A percentile compares a stretch with the other conserved stretches of the same genome.
Evolutionary conservation across 2,329 filamentous ascomycete genomes (phyloP).

Genomic region (Mycosphaerella arachidis): DNA sequence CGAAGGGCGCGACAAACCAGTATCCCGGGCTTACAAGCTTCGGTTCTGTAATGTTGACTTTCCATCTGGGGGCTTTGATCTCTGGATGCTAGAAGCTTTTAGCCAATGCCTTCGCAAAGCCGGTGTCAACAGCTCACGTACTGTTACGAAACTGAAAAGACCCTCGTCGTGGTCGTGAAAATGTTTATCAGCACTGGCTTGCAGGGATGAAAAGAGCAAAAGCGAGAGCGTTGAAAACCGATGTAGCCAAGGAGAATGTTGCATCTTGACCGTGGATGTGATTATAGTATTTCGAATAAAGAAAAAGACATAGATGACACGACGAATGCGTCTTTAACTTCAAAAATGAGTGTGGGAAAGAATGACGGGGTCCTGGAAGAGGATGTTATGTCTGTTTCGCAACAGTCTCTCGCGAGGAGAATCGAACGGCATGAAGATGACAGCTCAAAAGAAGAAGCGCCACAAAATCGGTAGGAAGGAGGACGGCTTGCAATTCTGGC

Average conservation of each 20-base stretch:
- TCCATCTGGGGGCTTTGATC: slow-evolving; percentile 17
- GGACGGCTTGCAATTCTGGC: background rate
- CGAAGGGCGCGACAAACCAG: slow-evolving; percentile 21
- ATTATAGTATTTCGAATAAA: background rate
- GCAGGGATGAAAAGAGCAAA: slow-evolving; percentile 1
- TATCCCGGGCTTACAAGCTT: slow-evolving; percentile 15
- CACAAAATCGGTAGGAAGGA: background rate
- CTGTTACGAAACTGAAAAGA: slow-evolving; percentile 9
- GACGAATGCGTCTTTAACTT: background rate
- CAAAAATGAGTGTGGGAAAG: background rate
- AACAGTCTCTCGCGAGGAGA: background rate
- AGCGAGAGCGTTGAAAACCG: background rate
- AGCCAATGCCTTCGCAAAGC: background rate
- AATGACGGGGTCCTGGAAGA: background rate
- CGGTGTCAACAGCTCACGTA: background rate
- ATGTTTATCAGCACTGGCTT: background rate
- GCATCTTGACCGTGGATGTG: background rate
- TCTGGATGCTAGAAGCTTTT: slow-evolving; percentile 13
- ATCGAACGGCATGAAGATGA: background rate
- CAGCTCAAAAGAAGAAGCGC: background rate
- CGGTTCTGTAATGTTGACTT: slow-evolving; percentile 11
- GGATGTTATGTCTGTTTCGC: background rate
- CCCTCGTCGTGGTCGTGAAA: slow-evolving; percentile 7
- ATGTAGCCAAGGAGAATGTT: background rate
- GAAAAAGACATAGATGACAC: background rate